Evolutionary conservation across 2,329 filamentous ascomycete genomes (phyloP), one percentile per base, ranked within the genome.

Genomic region (Calycina herbarum): DNA sequence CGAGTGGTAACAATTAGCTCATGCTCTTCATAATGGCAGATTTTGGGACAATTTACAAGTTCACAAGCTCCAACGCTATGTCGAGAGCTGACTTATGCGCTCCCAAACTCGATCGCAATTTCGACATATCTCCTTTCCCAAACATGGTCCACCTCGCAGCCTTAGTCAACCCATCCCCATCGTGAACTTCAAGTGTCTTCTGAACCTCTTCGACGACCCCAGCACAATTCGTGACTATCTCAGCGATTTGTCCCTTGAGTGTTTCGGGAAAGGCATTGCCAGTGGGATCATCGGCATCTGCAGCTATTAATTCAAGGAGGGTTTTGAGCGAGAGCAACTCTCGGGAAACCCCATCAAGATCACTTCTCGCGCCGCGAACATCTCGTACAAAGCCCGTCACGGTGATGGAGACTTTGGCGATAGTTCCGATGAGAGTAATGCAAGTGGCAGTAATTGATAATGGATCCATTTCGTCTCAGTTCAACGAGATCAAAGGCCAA

Each of bases 81-180:
- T 65, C 66, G 17, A 67, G 45, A 10, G 63, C 63, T 20, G 57
- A 61, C 24, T 65, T 65, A 33, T 67, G 66, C 15, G 61, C 66
- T 38, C 61, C 66, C 5, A 67, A 57, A 57, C 51, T 65, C 8
- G 29, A 33, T 29, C 38, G 27, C 17, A 65, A 38, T 38, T 64
- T 65, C 20, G 29, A 10, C 29, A 67, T 61, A 45, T 67, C 58
- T 3, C 42, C 42, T 38, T 62, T 60, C 8, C 66, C 66, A 7
- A n/a, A 51, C 13, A 56, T 13, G 6, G n/a, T 42, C 66, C 66
- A 67, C 45, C 61, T 20, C 11, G 42, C 35, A 35, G 15, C 58
- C 54, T 57, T 61, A 1, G 24, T 61, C 2, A 59, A 5, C 4
- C 58, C 42, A 10, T 29, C 20, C n/a, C 51, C 48, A 17, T 57